A percentile compares a stretch with the other conserved stretches of the same genome.
Evolutionary conservation across 495 filamentous ascomycete genomes (phyloP).

Genomic region (Ramalina peruviana): DNA sequence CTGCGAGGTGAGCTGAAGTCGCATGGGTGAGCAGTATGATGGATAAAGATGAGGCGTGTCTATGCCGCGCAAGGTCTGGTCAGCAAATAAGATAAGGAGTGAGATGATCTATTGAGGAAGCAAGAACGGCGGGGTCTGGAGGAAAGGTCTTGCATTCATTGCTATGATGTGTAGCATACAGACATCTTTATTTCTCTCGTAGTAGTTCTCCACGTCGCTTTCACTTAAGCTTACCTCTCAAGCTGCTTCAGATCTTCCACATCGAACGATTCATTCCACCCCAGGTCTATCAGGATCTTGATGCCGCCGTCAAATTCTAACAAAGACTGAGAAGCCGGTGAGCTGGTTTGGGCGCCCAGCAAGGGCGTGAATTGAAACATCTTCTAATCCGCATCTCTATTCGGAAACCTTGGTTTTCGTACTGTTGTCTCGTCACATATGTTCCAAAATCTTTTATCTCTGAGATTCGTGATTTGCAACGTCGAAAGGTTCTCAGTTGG

Average conservation of each 20-base stretch:
- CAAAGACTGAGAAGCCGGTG: slow-evolving; percentile 80
- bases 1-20: slow-evolving; percentile 77
- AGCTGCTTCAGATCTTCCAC: slow-evolving; percentile 64
- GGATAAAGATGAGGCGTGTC: slow-evolving; percentile 80
- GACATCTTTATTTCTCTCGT: neutral
- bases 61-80: slow-evolving; percentile 19
- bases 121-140: neutral
- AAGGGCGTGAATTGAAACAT: slow-evolving; percentile 97
- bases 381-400: neutral
- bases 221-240: slow-evolving; percentile 54
- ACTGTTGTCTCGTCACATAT: too few relatives aligned
- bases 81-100: neutral
- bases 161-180: slow-evolving; percentile 11
- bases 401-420: neutral
- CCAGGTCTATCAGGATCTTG: slow-evolving; percentile 87
- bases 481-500: too few relatives aligned
- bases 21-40: slow-evolving; percentile 92
- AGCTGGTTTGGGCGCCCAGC: slow-evolving; percentile 77
- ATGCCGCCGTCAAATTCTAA: slow-evolving; percentile 93
- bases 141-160: neutral
- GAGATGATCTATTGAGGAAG: neutral
- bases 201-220: neutral
- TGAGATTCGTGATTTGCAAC: too few relatives aligned
- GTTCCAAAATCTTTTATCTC: too few relatives aligned
- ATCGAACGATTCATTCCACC: slow-evolving; percentile 89